Evolutionary conservation across 257 asterid genomes (phyloP).

Genomic region (Schizonepeta tenuifolia): DNA sequence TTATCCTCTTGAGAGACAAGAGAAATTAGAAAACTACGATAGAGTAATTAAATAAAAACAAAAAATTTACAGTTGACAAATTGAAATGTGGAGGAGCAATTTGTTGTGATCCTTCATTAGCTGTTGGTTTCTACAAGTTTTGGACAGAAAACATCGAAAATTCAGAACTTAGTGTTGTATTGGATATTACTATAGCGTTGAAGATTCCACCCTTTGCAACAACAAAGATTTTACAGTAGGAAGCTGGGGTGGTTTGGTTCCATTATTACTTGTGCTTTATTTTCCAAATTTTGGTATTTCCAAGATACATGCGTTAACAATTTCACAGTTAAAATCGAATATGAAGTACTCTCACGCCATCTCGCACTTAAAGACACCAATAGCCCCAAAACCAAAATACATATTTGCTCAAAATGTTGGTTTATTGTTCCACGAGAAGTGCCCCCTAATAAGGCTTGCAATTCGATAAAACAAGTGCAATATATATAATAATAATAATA

Average conservation of each 20-base stretch:
- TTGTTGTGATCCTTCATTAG: neutral
- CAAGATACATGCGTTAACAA: too few species aligned
- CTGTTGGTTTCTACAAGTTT: neutral
- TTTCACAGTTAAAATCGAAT: too few species aligned
- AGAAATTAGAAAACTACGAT: too few species aligned
- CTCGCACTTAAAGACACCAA: too few species aligned
- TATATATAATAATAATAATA: neutral
- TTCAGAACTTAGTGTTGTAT: neutral
- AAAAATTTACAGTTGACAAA: neutral
- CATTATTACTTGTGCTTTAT: too few species aligned
- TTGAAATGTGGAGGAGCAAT: too few species aligned
- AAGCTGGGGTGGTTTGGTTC: neutral
- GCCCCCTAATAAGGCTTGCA: neutral
- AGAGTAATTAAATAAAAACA: neutral
- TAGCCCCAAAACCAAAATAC: too few species aligned
- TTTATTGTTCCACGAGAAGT: conserved; percentile 33
- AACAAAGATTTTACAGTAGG: neutral
- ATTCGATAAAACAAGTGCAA: neutral
- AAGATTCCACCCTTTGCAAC: neutral
- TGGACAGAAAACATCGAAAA: neutral
- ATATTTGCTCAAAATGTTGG: too few species aligned
- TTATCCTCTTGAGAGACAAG: neutral
- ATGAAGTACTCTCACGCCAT: too few species aligned
- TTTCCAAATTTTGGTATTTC: too few species aligned
- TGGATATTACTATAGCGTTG: neutral